phyloP scores from a whole-genome alignment of 805 yeast genomes.

The Candida coquimbonensis region DNA sequence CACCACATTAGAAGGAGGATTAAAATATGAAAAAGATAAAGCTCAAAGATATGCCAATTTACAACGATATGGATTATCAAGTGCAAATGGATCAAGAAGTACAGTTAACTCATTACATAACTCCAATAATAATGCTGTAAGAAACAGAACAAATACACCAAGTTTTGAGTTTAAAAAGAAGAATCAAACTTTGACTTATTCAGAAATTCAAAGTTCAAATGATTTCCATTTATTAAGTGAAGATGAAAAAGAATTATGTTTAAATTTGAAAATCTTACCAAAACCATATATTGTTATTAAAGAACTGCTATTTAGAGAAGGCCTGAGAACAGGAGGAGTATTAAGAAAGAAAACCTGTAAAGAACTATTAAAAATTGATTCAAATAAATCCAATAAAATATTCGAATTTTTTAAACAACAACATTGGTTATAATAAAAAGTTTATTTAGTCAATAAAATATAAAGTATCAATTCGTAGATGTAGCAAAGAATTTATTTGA shows the following conservation, averaged over 20 bases:
- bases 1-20: constrained; percentile 74
- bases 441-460: too few relatives aligned
- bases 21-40: constrained; percentile 84
- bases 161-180: constrained; percentile 20
- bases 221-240: constrained; percentile 77
- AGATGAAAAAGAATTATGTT: constrained; percentile 85
- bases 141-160: constrained; percentile 15
- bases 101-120: constrained; percentile 26
- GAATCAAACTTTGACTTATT: constrained; percentile 41
- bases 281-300: constrained; percentile 92
- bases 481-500: background rate
- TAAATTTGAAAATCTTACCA: constrained; percentile 77
- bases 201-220: constrained; percentile 69
- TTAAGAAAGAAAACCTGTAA: constrained; percentile 81
- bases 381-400: constrained; percentile 76
- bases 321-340: constrained; percentile 76
- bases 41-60: constrained; percentile 54
- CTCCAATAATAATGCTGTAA: constrained; percentile 7
- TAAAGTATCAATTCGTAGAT: too few relatives aligned
- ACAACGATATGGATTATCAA: constrained; percentile 40
- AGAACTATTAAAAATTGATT: constrained; percentile 77
- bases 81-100: constrained; percentile 25
- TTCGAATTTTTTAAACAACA: constrained; percentile 90
- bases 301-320: constrained; percentile 80
- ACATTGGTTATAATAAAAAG: constrained; percentile 56